Base-by-base conservation (phyloP, 2,329 filamentous ascomycete genomes). In the Botrytis elliptica region DNA sequence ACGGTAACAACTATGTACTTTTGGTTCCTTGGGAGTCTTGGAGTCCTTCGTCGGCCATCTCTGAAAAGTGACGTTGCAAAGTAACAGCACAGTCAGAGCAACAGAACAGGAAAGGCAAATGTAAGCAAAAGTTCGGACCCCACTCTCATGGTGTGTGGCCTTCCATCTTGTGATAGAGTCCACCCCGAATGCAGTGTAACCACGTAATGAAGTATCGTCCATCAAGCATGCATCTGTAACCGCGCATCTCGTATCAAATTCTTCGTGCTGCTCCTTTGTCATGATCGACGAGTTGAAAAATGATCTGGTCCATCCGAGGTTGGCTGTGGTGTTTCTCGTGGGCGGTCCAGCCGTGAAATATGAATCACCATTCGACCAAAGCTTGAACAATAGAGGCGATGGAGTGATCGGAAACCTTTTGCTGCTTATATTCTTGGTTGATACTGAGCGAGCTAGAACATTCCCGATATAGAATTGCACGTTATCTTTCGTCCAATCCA, bases 201-300 rank as follows among this genome's bases (percentile, higher is more conserved):
- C 75, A 20, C 75, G 71, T 68, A 77, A 68, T 20, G 65, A 74
- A 25, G 44, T 74, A 55, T 77, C 73, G 6, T 74, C 67, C 74
- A 74, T 82, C 4, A 77, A 79, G 72, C 83, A 85, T 14, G 82
- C 82, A 55, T 81, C 77, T 10, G 76, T 67, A 25, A 79, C 36
- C 29, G 77, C 69, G 69, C 83, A 84, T 55, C 78, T 78, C 6
- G 75, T 73, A 36, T 78, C 78, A 65, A 82, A 83, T 10, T 64
- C 74, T 42, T 73, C 59, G 33, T 76, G 77, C 9, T 76, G 75
- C 22, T 80, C 75, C 22, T 80, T 72, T 8, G 79, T 84, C 78
- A 81, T 83, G 8, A 81, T 75, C 1, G 85, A 85, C 0, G 84
- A 84, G 74, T 86, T 86, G 82, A 86, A 86, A 77, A 86, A 86